Percentiles rank a stretch among this genome's conserved stretches.
Conservation (phyloP, 2,329 filamentous ascomycete genomes). For the Colletotrichum sp. region DNA sequence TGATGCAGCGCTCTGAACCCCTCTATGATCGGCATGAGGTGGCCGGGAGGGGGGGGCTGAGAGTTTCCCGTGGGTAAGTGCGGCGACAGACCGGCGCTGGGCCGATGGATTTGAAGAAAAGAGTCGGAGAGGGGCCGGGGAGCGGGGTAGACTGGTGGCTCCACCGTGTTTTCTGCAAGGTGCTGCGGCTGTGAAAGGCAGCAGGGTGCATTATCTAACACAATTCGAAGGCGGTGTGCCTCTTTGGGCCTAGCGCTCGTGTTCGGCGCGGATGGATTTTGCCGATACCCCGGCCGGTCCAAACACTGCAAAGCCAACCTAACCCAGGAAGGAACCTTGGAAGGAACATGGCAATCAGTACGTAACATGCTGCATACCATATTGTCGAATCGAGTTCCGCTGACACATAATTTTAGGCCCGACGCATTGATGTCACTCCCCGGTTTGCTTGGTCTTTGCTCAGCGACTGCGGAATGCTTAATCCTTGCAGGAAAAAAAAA, state of each 20-base stretch:
- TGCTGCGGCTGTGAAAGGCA: background rate
- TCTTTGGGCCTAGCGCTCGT: background rate
- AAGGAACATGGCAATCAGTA: slow-evolving; percentile 2
- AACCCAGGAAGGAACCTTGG: background rate
- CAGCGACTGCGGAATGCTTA: background rate
- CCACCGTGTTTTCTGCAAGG: background rate
- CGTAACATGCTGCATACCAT: background rate
- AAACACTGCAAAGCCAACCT: background rate
- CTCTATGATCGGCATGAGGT: background rate
- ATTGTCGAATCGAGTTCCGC: slow-evolving; percentile 18
- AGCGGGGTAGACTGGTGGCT: background rate
- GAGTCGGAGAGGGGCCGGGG: background rate
- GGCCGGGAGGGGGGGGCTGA: background rate
- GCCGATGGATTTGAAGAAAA: background rate
- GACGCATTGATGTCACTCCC: slow-evolving; percentile 16
- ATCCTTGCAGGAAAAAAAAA: background rate
- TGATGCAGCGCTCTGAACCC: background rate
- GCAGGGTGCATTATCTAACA: background rate
- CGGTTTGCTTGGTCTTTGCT: background rate
- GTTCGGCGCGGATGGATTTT: slow-evolving; percentile 8
- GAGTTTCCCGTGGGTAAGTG: background rate
- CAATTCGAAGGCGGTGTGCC: background rate
- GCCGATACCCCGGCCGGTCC: background rate
- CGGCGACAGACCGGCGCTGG: background rate
- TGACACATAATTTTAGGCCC: slow-evolving; percentile 12